Conservation (phyloP, 331 rosid species). For the Acacia pycnantha region DNA sequence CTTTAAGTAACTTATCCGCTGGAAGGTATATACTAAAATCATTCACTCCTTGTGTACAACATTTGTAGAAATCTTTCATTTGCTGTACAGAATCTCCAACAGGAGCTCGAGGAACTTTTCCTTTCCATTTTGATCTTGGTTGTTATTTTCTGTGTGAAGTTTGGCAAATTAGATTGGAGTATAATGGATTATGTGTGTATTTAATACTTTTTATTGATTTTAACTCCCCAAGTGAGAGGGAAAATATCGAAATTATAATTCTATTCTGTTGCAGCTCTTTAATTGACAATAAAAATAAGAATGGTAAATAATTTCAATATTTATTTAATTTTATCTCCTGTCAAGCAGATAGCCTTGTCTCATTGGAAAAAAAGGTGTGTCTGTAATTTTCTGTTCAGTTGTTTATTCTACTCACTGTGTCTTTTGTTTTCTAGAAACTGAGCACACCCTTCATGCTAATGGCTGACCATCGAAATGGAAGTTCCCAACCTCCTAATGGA, state of each 20-base stretch:
- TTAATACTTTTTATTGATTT: neutral
- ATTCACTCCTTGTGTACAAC: neutral
- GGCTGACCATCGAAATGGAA: conserved; percentile 53
- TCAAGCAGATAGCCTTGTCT: neutral
- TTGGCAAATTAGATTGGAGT: neutral
- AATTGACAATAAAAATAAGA: conserved; percentile 13
- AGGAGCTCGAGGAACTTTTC: neutral
- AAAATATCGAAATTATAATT: neutral
- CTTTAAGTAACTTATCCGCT: neutral
- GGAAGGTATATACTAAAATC: conserved; percentile 2
- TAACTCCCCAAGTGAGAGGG: neutral
- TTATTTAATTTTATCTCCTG: neutral
- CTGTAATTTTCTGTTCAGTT: neutral
- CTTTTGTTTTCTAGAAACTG: neutral
- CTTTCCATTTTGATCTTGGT: neutral
- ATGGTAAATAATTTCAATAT: neutral
- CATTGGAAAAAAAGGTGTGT: neutral
- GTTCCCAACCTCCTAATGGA: conserved; percentile 31
- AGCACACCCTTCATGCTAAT: conserved; percentile 2
- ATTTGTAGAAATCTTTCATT: neutral
- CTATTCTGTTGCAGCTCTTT: neutral
- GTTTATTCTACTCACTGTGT: neutral
- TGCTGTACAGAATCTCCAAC: neutral
- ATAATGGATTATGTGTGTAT: neutral
- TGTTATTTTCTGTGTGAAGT: neutral